These are phyloP conservation scores for Colletotrichum shisoi DNA, from an alignment of 2,329 filamentous ascomycete species.

Conservation along the genomic window DNA sequence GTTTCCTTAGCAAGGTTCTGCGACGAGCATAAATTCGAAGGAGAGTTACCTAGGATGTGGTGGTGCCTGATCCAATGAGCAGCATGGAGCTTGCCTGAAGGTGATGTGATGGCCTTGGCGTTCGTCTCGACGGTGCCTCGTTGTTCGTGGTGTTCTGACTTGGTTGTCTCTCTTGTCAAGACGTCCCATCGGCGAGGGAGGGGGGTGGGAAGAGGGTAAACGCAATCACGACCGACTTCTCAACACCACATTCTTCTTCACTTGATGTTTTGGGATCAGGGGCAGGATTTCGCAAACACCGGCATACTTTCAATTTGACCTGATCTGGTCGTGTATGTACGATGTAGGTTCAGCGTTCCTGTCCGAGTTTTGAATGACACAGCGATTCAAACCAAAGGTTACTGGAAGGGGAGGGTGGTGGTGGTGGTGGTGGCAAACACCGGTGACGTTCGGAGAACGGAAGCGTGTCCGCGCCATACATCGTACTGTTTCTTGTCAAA, in stretches of 20 bases:
- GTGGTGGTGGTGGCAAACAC: no score
- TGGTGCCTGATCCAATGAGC: conserved; percentile 3
- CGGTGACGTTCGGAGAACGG: neutral
- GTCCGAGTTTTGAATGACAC: neutral
- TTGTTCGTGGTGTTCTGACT: neutral
- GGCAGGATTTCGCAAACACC: neutral
- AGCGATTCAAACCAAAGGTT: neutral
- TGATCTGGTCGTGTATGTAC: neutral
- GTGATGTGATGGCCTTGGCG: neutral
- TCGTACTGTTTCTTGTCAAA: neutral
- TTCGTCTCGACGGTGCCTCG: conserved; percentile 10
- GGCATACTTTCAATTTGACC: conserved; percentile 8
- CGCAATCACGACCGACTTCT: neutral
- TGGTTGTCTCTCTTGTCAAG: neutral
- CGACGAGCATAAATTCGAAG: conserved; percentile 42
- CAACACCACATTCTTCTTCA: neutral
- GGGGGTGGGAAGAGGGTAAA: no score
- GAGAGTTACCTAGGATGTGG: neutral
- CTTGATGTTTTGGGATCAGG: conserved; percentile 16
- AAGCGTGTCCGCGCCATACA: neutral
- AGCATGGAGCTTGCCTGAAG: neutral
- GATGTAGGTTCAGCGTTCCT: neutral
- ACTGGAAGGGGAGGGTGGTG: no score
- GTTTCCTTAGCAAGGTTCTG: conserved; percentile 51
- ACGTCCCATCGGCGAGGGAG: neutral